phyloP scores from a whole-genome alignment of 257 asterid genomes.

The Ocimum tenuiflorum region DNA sequence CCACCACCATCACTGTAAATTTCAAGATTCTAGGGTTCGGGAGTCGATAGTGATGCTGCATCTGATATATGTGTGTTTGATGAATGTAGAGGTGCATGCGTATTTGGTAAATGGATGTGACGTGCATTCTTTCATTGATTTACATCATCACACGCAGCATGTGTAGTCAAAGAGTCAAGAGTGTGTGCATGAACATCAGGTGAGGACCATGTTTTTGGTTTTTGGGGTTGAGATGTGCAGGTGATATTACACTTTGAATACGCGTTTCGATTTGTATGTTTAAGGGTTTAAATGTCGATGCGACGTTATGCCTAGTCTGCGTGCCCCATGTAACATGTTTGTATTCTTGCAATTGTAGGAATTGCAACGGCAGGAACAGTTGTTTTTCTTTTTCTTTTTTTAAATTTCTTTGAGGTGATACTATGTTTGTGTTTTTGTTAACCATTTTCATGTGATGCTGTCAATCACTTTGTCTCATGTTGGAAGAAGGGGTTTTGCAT shows the following conservation, averaged over 20 bases:
- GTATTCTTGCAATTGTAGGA: no score
- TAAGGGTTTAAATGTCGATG: neutral
- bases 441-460: constrained; percentile 14
- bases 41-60: neutral
- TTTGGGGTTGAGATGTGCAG: neutral
- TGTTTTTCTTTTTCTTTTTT: no score
- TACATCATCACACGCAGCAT: no score
- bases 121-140: neutral
- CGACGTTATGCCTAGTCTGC: neutral
- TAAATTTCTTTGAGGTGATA: neutral
- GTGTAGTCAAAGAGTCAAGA: no score
- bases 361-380: no score
- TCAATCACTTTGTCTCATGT: neutral
- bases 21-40: neutral
- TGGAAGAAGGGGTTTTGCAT: neutral
- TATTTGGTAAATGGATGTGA: neutral
- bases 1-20: constrained; percentile 2
- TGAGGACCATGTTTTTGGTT: neutral
- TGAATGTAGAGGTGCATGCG: neutral
- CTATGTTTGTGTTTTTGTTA: neutral
- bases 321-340: no score
- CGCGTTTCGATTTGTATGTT: neutral
- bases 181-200: neutral
- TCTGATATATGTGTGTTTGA: neutral
- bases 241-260: neutral